phyloP scores from a whole-genome alignment of 129 eudicot genomes.

The Artemisia annua region DNA sequence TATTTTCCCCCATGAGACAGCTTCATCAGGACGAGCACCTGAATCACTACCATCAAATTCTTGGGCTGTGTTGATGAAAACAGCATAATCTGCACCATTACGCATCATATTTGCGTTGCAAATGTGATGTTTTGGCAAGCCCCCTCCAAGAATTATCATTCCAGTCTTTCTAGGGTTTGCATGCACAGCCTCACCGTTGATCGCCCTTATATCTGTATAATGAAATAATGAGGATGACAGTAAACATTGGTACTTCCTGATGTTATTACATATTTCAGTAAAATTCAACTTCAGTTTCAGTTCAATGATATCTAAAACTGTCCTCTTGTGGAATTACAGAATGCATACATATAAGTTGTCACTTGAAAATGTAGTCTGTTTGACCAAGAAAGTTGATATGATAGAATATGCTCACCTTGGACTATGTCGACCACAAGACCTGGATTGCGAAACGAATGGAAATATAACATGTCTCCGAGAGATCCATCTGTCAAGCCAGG shows the following conservation, averaged over 20 bases:
- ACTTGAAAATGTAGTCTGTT: background rate
- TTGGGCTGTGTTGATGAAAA: conserved; percentile 84
- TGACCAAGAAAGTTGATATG: conserved; percentile 15
- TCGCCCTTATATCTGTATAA: conserved; percentile 68
- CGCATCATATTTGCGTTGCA: conserved; percentile 99
- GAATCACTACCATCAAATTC: conserved; percentile 99
- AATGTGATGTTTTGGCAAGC: conserved; percentile 94
- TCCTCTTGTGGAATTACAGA: background rate
- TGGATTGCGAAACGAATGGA: conserved; percentile 76
- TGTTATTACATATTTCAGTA: background rate
- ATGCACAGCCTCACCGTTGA: conserved; percentile 85
- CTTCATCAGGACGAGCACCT: conserved; percentile 98
- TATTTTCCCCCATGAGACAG: conserved; percentile 96
- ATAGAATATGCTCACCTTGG: conserved; percentile 48
- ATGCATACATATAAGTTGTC: background rate
- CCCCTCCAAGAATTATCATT: conserved; percentile 89
- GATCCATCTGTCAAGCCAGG: conserved; percentile 96
- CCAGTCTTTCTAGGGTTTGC: conserved; percentile 85
- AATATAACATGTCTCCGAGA: conserved; percentile 90
- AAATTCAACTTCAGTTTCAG: no score
- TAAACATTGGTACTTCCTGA: background rate
- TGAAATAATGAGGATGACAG: background rate
- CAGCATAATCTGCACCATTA: conserved; percentile 94
- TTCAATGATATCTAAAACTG: background rate
- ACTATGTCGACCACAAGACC: conserved; percentile 86